These are phyloP conservation scores for Tephrocybe sp. DNA, from an alignment of 768 basidiomycete genomes.

Conservation along the genomic window DNA sequence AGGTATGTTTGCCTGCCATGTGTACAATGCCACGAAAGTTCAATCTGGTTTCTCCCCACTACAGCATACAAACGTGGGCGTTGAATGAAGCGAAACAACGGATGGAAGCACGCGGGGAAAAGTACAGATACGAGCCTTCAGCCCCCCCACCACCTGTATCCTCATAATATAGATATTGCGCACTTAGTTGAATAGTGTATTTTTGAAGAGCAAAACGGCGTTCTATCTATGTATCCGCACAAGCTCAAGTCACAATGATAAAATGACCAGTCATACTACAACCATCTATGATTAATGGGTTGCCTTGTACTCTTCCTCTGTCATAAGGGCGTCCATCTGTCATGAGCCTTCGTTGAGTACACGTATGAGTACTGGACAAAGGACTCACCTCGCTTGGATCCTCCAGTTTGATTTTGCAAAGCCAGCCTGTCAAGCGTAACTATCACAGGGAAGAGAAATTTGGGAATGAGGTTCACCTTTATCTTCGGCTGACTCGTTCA, in stretches of 20 bases:
- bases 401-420: constrained; percentile 88
- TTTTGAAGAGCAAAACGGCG: background rate
- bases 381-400: constrained; percentile 72
- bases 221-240: constrained; percentile 10
- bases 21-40: background rate
- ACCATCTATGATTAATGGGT: constrained; percentile 32
- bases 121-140: constrained; percentile 77
- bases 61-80: constrained; percentile 91
- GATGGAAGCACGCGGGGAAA: constrained; percentile 93
- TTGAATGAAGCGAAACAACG: constrained; percentile 84
- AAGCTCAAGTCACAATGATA: background rate
- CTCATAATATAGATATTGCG: constrained; percentile 17
- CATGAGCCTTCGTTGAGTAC: constrained; percentile 1
- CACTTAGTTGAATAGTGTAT: background rate
- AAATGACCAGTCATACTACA: background rate
- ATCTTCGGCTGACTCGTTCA: constrained; percentile 87
- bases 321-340: constrained; percentile 72
- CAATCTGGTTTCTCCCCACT: background rate
- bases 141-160: constrained; percentile 27
- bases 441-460: background rate
- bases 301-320: constrained; percentile 69
- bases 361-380: background rate
- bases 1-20: constrained; percentile 58
- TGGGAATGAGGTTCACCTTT: constrained; percentile 57
- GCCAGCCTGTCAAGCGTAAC: constrained; percentile 72